phyloP scores from a whole-genome alignment of 345 rosid species.

The Corchorus capsularis region DNA sequence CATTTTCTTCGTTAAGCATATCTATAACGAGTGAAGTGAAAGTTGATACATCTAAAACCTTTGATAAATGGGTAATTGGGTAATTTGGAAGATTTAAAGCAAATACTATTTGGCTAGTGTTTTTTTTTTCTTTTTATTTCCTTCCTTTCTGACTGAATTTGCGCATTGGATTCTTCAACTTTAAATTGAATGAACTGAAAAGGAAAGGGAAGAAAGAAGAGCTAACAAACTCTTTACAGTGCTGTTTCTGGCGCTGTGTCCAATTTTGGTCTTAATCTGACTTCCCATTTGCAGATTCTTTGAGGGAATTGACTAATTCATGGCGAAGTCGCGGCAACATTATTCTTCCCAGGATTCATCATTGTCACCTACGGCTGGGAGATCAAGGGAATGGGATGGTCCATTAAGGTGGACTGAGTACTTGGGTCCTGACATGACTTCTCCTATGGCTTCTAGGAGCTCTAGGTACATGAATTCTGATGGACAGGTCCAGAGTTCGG shows the following conservation, averaged over 20 bases:
- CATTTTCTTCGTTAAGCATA: not conserved
- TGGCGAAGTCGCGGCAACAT: constrained; percentile 73
- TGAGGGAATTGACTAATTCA: constrained; percentile 31
- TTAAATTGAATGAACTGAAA: constrained; percentile 2
- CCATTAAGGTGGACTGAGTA: constrained; percentile 96
- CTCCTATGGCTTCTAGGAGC: constrained; percentile 52
- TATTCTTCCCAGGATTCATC: constrained; percentile 55
- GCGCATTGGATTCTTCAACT: not conserved
- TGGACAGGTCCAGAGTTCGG: constrained; percentile 63
- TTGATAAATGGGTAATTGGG: constrained; percentile 2
- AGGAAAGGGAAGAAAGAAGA: not conserved
- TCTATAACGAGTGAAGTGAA: not conserved
- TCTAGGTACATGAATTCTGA: constrained; percentile 62
- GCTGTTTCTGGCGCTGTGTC: not conserved
- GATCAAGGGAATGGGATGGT: constrained; percentile 92
- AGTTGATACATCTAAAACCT: not conserved
- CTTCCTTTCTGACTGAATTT: not conserved
- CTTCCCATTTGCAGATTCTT: constrained; percentile 19
- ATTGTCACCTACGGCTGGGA: constrained; percentile 55
- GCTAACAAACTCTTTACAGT: not conserved
- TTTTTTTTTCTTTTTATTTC: not conserved
- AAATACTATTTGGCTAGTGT: not conserved
- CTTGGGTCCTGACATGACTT: constrained; percentile 69
- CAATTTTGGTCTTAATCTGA: not conserved
- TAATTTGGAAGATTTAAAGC: constrained; percentile 1